Base-by-base conservation (phyloP, 306 rosid species). In the Vigna trinervia region DNA sequence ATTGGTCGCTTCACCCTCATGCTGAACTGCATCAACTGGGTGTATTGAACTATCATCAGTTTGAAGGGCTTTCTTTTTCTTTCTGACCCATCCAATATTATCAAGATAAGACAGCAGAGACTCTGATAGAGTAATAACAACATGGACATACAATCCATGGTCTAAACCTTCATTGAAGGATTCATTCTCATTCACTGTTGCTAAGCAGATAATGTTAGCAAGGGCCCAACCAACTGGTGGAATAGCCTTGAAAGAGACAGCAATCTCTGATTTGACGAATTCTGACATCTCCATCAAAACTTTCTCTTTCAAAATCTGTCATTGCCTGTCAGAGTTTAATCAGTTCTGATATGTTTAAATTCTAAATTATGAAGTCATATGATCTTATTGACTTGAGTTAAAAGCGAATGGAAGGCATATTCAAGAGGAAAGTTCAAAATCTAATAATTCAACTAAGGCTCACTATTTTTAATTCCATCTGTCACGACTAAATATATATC, bases 141-240 rank as follows among this genome's bases (percentile, higher is more conserved):
- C 97, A 67, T 67, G 91, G 67, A 87, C 87, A 63, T 95, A 95
- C 20, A 84, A 87, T 69, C 84, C 84, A 70, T 57, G 77, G 82
- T 95, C 91, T 73, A 90, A 72, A 82, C 89, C 92, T 72, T 92
- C 91, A 79, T 77, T 81, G 85, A 89, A 86, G 83, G 87, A 84
- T 81, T 81, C 88, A 72, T 77, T 89, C 74, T 71, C 98, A 23
- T 69, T 83, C 71, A 85, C 90, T 41, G 86, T 75, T 61, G 88
- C 91, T 66, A 95, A 88, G 86, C 89, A 84, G 74, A 95, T 83
- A 86, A 86, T 76, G 86, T 85, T 95, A 65, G 93, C 83, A 48
- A 95, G 96, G 81, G 93, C 94, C 98, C 98, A 95, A 45, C 97
- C 98, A 87, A 90, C 92, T 32, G 96, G 82, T 34, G 96, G 97